Percentiles rank a stretch among this genome's conserved stretches.
Conservation (phyloP, 2,329 filamentous ascomycete genomes). For the Nemania bipapillata region DNA sequence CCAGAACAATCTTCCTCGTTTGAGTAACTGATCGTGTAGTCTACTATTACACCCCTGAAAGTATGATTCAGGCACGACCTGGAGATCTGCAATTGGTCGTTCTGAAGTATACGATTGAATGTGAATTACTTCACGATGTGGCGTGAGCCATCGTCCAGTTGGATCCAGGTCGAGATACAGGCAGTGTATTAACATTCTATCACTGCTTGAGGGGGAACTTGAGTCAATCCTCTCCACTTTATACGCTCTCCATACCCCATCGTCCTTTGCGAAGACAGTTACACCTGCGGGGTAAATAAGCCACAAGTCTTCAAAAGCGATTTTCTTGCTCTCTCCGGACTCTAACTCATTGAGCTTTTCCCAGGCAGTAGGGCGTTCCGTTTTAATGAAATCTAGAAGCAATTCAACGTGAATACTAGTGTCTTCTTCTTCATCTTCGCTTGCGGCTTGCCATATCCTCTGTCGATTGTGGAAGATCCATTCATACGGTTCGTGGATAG, state of each 20-base stretch:
- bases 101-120: slow-evolving; percentile 33
- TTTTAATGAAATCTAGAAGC: slow-evolving; percentile 24
- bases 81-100: slow-evolving; percentile 25
- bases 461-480: slow-evolving; percentile 23
- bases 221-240: slow-evolving; percentile 34
- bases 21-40: neutral
- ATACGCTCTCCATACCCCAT: slow-evolving; percentile 37
- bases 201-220: neutral
- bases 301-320: slow-evolving; percentile 35
- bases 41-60: neutral
- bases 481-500: slow-evolving; percentile 24
- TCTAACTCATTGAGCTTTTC: slow-evolving; percentile 28
- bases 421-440: neutral
- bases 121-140: slow-evolving; percentile 27
- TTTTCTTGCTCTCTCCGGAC: slow-evolving; percentile 18
- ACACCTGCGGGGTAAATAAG: slow-evolving; percentile 33
- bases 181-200: slow-evolving; percentile 28
- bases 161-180: slow-evolving; percentile 39
- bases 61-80: slow-evolving; percentile 35
- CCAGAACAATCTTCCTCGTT: slow-evolving; percentile 26
- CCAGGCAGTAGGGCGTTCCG: slow-evolving; percentile 25
- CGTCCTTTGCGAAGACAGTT: slow-evolving; percentile 34
- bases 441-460: slow-evolving; percentile 11
- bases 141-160: slow-evolving; percentile 32
- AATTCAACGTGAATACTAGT: slow-evolving; percentile 5